phyloP scores from a whole-genome alignment of 768 basidiomycete species.

The Boletus bicolor region DNA sequence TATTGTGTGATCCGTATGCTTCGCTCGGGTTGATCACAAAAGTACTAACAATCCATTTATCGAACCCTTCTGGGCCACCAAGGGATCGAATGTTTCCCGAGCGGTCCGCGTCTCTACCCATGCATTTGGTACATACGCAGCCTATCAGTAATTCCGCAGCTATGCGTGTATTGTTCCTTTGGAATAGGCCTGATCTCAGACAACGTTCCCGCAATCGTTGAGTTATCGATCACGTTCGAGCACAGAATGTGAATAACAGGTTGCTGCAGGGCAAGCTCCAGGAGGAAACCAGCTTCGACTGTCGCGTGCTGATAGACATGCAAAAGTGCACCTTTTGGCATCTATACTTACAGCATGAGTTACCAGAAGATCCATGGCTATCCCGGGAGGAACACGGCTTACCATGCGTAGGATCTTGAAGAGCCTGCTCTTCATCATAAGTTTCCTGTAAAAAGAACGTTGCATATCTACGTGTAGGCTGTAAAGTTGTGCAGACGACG shows the following conservation, averaged over 20 bases:
- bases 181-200: slow-evolving; percentile 39
- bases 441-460: slow-evolving; percentile 20
- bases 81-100: slow-evolving; percentile 35
- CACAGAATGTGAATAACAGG: slow-evolving; percentile 39
- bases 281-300: slow-evolving; percentile 35
- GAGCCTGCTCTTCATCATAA: slow-evolving; percentile 37
- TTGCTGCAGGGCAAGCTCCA: slow-evolving; percentile 37
- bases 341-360: slow-evolving; percentile 21
- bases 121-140: slow-evolving; percentile 25
- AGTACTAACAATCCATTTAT: slow-evolving; percentile 37
- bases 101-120: slow-evolving; percentile 39
- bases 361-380: background rate
- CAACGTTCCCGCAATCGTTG: slow-evolving; percentile 24
- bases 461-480: background rate
- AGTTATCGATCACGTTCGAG: slow-evolving; percentile 16
- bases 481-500: slow-evolving; percentile 34
- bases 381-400: background rate
- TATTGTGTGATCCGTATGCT: slow-evolving; percentile 44
- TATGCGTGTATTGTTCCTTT: slow-evolving; percentile 16
- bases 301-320: slow-evolving; percentile 45
- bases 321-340: slow-evolving; percentile 48
- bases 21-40: slow-evolving; percentile 43
- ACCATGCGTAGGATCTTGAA: slow-evolving; percentile 40
- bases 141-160: slow-evolving; percentile 26
- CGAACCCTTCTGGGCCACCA: slow-evolving; percentile 41